These are phyloP conservation scores for Oryza officinalis DNA, from an alignment of 176 grass and related monocot species.

Conservation along the genomic window DNA sequence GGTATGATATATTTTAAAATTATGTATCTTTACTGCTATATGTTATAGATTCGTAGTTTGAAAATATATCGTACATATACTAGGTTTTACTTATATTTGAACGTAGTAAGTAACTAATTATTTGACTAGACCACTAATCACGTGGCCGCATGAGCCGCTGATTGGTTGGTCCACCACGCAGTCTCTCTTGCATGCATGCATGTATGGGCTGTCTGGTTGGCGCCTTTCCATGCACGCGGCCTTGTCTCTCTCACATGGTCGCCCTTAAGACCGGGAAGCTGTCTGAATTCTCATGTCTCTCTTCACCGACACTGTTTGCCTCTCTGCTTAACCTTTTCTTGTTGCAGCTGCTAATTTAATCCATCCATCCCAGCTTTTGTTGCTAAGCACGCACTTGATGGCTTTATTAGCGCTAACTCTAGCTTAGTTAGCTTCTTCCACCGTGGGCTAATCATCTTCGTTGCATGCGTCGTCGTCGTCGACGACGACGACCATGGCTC, in stretches of 20 bases:
- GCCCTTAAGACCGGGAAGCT: constrained; percentile 19
- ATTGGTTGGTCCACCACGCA: no score
- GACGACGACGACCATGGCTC: constrained; percentile 2
- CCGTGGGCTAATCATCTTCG: constrained; percentile 32
- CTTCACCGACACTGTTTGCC: background rate
- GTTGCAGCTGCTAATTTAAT: background rate
- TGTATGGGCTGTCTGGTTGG: background rate
- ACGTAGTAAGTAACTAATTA: no score
- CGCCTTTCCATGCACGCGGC: constrained; percentile 31
- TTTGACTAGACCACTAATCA: background rate
- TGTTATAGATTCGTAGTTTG: no score
- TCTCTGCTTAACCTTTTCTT: background rate
- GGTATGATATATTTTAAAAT: no score
- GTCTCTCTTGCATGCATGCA: background rate
- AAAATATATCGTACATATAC: no score
- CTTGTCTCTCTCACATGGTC: background rate
- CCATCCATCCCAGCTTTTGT: background rate
- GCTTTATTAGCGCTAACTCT: constrained; percentile 8
- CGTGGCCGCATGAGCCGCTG: constrained; percentile 28
- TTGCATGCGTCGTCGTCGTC: background rate
- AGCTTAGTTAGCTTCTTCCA: background rate
- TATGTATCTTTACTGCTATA: no score
- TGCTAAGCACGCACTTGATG: background rate
- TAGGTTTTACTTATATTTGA: no score
- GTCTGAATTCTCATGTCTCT: background rate